phyloP scores from a whole-genome alignment of 2,329 filamentous ascomycete species.

The Whalleya microplaca region DNA sequence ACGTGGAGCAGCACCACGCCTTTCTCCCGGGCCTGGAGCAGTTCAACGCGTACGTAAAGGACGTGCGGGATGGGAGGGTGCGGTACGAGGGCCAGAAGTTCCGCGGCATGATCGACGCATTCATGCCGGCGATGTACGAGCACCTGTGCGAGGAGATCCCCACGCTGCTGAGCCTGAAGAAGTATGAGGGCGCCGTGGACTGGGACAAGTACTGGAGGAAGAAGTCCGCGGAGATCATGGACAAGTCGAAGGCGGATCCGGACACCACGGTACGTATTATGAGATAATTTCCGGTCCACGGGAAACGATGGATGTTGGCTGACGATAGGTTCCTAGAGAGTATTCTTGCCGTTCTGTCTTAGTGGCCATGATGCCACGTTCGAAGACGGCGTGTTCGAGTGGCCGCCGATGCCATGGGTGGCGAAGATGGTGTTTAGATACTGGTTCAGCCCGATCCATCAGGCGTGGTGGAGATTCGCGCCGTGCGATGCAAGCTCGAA shows the following conservation, averaged over 20 bases:
- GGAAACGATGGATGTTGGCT: too few species aligned
- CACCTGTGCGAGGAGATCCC: slow-evolving; percentile 46
- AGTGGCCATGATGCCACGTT: slow-evolving; percentile 9
- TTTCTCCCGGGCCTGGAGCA: slow-evolving; percentile 42
- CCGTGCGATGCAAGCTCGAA: slow-evolving; percentile 20
- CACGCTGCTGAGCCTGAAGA: slow-evolving; percentile 39
- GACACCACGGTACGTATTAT: slow-evolving; percentile 19
- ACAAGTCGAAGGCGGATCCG: slow-evolving; percentile 17
- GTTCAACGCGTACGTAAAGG: slow-evolving; percentile 39
- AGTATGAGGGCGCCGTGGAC: slow-evolving; percentile 35
- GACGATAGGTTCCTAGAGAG: too few species aligned
- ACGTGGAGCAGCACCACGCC: slow-evolving; percentile 45
- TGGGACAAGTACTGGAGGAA: slow-evolving; percentile 39
- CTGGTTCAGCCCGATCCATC: slow-evolving; percentile 39
- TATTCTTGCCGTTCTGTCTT: slow-evolving; percentile 29
- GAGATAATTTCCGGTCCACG: too few species aligned
- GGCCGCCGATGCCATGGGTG: slow-evolving; percentile 35
- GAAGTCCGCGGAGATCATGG: slow-evolving; percentile 14
- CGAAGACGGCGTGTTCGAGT: slow-evolving; percentile 28
- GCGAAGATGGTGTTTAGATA: slow-evolving; percentile 37
- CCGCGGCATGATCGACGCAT: slow-evolving; percentile 12
- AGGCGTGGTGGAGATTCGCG: slow-evolving; percentile 38
- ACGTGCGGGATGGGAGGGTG: slow-evolving; percentile 32
- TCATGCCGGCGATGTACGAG: slow-evolving; percentile 38
- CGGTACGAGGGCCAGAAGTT: slow-evolving; percentile 34